A percentile compares a stretch with the other conserved stretches of the same genome.
Evolutionary conservation across 2,329 filamentous ascomycete genomes (phyloP).

Genomic region (Penicillium sp.): DNA sequence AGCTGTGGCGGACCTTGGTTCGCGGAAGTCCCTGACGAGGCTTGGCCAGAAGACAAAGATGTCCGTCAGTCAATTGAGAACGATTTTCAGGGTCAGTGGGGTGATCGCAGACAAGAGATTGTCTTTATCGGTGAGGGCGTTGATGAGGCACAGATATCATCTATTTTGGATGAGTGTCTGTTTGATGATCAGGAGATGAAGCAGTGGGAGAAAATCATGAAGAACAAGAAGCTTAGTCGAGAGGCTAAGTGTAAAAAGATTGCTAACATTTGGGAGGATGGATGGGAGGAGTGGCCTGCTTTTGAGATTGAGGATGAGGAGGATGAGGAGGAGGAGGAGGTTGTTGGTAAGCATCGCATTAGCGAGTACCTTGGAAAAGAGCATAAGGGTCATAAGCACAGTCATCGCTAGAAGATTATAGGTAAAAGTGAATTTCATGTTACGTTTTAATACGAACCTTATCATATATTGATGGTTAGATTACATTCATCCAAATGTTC

Average conservation of each 20-base stretch:
- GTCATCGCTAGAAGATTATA: background rate
- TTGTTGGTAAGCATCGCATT: slow-evolving; percentile 31
- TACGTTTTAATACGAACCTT: background rate
- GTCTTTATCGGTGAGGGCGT: slow-evolving; percentile 72
- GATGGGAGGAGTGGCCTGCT: slow-evolving; percentile 57
- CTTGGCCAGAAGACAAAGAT: slow-evolving; percentile 52
- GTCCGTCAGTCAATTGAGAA: slow-evolving; percentile 50
- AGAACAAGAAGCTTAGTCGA: slow-evolving; percentile 34
- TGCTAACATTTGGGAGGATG: slow-evolving; percentile 57
- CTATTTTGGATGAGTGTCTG: slow-evolving; percentile 60
- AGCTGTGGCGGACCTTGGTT: slow-evolving; percentile 54
- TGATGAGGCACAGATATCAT: slow-evolving; percentile 52
- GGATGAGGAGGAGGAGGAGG: slow-evolving; percentile 27
- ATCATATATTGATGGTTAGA: background rate
- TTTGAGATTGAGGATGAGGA: slow-evolving; percentile 44
- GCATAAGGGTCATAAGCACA: slow-evolving; percentile 14
- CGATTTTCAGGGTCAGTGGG: slow-evolving; percentile 58
- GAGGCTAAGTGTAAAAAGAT: slow-evolving; percentile 50
- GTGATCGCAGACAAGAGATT: slow-evolving; percentile 68
- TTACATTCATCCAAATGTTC: no score
- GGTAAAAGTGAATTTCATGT: background rate
- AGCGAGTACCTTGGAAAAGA: slow-evolving; percentile 31
- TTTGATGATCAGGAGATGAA: slow-evolving; percentile 60
- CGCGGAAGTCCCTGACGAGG: slow-evolving; percentile 55
- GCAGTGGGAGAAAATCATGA: slow-evolving; percentile 57